Base-by-base conservation (phyloP, 805 yeast species). In the Saccharomyces mikatae region DNA sequence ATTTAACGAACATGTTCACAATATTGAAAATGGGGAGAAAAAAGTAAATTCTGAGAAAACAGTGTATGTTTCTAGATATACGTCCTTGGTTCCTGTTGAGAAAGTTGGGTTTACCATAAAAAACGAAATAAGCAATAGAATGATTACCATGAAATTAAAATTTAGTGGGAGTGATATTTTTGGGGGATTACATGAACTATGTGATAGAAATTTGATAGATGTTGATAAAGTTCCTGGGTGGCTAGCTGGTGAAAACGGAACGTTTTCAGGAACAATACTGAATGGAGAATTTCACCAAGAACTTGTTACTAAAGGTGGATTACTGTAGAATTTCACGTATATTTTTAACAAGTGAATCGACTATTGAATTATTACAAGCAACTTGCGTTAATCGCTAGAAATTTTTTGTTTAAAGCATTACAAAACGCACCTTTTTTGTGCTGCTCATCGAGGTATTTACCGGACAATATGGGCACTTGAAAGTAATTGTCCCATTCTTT, bases 401-500 rank as follows among this genome's bases (percentile, higher is more conserved):
- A 44, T n/a, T 13, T 46, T 24, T 14, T 28, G 30, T 21, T 50
- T 61, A 64, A 63, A 64, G 60, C 63, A 63, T 70, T 56, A 59
- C 69, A 61, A 70, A 83, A 76, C 58, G 72, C 62, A 46, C 82
- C 78, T 58, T 76, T 65, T 53, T 68, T 60, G 58, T 83, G 76
- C 60, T 66, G 70, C 79, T 28, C 62, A 67, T 47, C 65, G 72
- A 27, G 4, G 79, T 73, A 47, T 76, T 78, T 6, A 70, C 69
- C 0, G 89, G 89, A 63, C 90, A 85, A 60, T 85, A 85, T 1
- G 89, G 90, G 65, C 90, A 85, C 63, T 84, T 84, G 70, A 84
- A 82, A 46, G 75, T 70, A 53, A 71, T 71, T 32, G 76, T 74
- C 4, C 74, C 72, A 54, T 64, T 69, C 54, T 69, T 72, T 30